Percentiles rank a stretch among this genome's conserved stretches.
Evolutionary conservation across 2,329 filamentous ascomycete genomes (phyloP).

Genomic region (Podosphaera xanthii): DNA sequence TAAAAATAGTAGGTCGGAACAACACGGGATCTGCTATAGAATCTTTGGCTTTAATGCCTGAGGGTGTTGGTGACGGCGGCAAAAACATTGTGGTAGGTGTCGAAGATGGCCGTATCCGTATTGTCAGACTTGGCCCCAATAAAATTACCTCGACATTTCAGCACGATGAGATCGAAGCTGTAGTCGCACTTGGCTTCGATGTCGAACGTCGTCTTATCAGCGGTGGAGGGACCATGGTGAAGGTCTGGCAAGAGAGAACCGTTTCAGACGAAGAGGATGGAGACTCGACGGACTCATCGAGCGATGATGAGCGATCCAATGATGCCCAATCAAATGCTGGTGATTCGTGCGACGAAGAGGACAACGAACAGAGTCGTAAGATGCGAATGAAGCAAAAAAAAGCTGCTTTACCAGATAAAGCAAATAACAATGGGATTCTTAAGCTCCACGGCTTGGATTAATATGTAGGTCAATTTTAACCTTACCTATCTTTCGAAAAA

Average conservation of each 20-base stretch:
- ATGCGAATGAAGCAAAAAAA: slow-evolving; percentile 14
- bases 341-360: slow-evolving; percentile 12
- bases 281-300: slow-evolving; percentile 19
- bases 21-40: slow-evolving; percentile 59
- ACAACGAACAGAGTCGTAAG: slow-evolving; percentile 8
- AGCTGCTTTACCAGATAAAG: slow-evolving; percentile 6
- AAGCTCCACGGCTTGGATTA: slow-evolving; percentile 15
- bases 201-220: slow-evolving; percentile 69
- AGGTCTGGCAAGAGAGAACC: slow-evolving; percentile 69
- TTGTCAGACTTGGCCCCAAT: slow-evolving; percentile 53
- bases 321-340: slow-evolving; percentile 8
- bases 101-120: slow-evolving; percentile 55
- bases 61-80: slow-evolving; percentile 40
- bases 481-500: too few relatives aligned
- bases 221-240: slow-evolving; percentile 65
- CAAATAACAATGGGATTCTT: slow-evolving; percentile 14
- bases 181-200: slow-evolving; percentile 66
- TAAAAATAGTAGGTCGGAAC: slow-evolving; percentile 45
- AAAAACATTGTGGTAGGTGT: slow-evolving; percentile 61
- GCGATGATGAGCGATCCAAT: slow-evolving; percentile 7
- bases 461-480: background rate
- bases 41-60: slow-evolving; percentile 48
- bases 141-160: slow-evolving; percentile 38
- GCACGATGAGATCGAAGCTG: slow-evolving; percentile 75
- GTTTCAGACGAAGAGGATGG: slow-evolving; percentile 28